phyloP scores from a whole-genome alignment of 345 rosid genomes.

The Populus alba region DNA sequence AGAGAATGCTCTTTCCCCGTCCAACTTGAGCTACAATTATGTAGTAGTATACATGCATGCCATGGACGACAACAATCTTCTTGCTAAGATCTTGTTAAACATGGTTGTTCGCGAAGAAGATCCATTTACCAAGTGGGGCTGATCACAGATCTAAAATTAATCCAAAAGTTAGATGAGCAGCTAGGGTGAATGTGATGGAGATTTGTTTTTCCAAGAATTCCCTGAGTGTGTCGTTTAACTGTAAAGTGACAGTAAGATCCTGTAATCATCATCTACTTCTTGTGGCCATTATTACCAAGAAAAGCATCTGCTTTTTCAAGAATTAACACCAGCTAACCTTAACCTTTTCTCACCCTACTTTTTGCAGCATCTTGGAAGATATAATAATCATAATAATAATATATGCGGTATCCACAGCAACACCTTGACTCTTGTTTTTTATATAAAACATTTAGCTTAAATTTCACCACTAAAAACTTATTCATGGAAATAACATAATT shows the following conservation, averaged over 20 bases:
- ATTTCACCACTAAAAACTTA: no score
- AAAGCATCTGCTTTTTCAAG: slow-evolving; percentile 14
- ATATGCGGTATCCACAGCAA: not conserved
- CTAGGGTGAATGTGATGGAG: not conserved
- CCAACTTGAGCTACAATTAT: slow-evolving; percentile 1
- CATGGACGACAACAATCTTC: slow-evolving; percentile 14
- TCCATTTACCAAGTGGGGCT: not conserved
- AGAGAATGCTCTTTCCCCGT: not conserved
- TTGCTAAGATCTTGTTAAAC: slow-evolving; percentile 1
- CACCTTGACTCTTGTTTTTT: not conserved
- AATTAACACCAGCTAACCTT: not conserved
- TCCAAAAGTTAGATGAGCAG: not conserved
- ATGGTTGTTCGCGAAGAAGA: not conserved
- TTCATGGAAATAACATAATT: no score
- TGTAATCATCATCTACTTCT: not conserved
- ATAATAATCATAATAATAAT: not conserved
- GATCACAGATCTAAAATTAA: not conserved
- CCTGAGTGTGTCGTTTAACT: not conserved
- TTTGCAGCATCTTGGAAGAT: slow-evolving; percentile 2
- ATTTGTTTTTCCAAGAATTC: slow-evolving; percentile 8
- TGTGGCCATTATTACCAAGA: not conserved
- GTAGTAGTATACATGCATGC: not conserved
- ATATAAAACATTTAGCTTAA: no score
- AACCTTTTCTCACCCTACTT: not conserved
- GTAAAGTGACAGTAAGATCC: not conserved